phyloP scores from a whole-genome alignment of 768 basidiomycete genomes.

The Lactarius evosmus region DNA sequence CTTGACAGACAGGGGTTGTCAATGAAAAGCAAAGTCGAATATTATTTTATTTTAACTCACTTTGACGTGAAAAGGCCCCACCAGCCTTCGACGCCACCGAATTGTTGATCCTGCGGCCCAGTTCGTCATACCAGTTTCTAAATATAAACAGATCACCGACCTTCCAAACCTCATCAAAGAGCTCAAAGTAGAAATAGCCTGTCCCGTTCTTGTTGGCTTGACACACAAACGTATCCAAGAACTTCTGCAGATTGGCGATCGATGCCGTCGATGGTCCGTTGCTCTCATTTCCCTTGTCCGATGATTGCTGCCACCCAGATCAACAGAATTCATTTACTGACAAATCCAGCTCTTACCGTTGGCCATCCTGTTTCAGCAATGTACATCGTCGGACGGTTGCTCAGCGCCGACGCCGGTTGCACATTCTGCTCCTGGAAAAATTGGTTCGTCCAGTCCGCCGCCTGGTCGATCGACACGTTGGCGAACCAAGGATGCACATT shows the following conservation, averaged over 20 bases:
- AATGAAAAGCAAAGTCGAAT: no score
- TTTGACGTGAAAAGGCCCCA: slow-evolving; percentile 69
- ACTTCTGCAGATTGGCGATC: slow-evolving; percentile 65
- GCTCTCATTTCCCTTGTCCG: slow-evolving; percentile 51
- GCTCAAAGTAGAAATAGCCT: slow-evolving; percentile 87
- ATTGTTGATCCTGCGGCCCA: slow-evolving; percentile 51
- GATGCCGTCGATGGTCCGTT: slow-evolving; percentile 71
- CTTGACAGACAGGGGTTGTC: no score
- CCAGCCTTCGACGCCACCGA: slow-evolving; percentile 76
- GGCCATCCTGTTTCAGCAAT: slow-evolving; percentile 96
- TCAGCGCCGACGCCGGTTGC: slow-evolving; percentile 46
- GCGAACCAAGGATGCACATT: slow-evolving; percentile 97
- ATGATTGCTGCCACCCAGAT: slow-evolving; percentile 49
- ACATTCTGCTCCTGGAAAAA: slow-evolving; percentile 78
- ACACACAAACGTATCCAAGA: slow-evolving; percentile 86
- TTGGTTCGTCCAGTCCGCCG: slow-evolving; percentile 75
- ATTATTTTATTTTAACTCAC: no score
- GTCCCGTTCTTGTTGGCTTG: slow-evolving; percentile 78
- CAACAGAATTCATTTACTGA: background rate
- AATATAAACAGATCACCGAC: slow-evolving; percentile 32
- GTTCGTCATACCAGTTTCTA: slow-evolving; percentile 10
- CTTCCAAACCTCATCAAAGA: slow-evolving; percentile 82
- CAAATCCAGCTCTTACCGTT: slow-evolving; percentile 43
- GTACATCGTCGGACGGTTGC: slow-evolving; percentile 76
- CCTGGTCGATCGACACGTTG: slow-evolving; percentile 59